Base-by-base conservation (phyloP, 2,329 filamentous ascomycete genomes). In the Raffaelea albimanens region DNA sequence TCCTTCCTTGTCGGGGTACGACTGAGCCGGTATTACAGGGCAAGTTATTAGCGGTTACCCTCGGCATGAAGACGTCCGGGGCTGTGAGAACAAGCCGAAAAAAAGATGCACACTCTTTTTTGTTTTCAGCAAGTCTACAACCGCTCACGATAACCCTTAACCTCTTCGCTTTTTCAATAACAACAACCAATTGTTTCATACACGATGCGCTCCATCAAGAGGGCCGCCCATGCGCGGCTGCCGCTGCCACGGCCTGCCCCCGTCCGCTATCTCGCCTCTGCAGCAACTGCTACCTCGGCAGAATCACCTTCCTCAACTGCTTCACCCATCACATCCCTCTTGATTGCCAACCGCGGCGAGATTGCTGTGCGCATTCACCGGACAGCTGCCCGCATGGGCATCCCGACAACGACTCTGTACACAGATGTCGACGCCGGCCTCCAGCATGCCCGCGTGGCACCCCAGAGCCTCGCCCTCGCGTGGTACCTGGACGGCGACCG, bases 341-440 rank as follows among this genome's bases (percentile, higher is more conserved):
- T 98, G 21, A 97, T 98, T 62, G 93, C 93, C 46, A 98, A 98
- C 64, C 83, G 93, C 57, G 93, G 93, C 58, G 93, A 98, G 67
- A 98, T 98, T 58, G 93, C 93, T 44, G 75, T 98, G 62, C 86
- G 93, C 56, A 93, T 98, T 56, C 85, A 90, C 55, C 80, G 83
- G 55, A 98, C 93, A 20, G 93, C 93, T 31, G 76, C 86, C 44
- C 80, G 85, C 53, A 85, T 95, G 61, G 91, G 93, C 49, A 95
- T 98, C 60, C 82, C 83, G 52, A 95, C 91, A 18, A 96, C 91
- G 1, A 96, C 91, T 0, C 77, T 98, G 50, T 98, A 95, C 67
- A 98, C 93, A 8, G 87, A 95, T 55, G 87, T 91, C 36, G 93
- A 98, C 64, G 83, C 86, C 49, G 73, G 72, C 52, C 84, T 89